These are phyloP conservation scores for Parietichytrium sp. DNA, from an alignment of 108 stramenopile species.

Conservation along the genomic window DNA sequence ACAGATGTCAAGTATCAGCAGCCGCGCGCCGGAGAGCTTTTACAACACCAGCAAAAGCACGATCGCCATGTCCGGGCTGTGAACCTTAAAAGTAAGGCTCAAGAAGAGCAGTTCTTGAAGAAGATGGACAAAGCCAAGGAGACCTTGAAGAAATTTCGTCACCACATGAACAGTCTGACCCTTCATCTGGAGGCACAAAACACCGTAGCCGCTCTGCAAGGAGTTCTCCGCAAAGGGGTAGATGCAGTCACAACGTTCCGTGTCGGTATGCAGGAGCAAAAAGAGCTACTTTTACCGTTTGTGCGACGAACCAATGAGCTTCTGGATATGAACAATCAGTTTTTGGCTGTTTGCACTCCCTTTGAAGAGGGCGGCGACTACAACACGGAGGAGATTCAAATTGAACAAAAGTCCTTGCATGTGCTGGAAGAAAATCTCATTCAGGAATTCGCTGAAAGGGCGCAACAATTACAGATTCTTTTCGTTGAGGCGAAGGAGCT, in stretches of 20 bases:
- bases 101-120: conserved; percentile 34
- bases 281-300: conserved; percentile 27
- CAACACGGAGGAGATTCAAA: conserved; percentile 50
- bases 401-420: not conserved
- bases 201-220: conserved; percentile 59
- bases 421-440: conserved; percentile 34
- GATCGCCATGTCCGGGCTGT: conserved; percentile 39
- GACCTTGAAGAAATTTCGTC: conserved; percentile 15
- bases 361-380: conserved; percentile 59
- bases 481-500: not conserved
- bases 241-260: conserved; percentile 46
- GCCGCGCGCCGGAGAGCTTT: conserved; percentile 60
- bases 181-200: conserved; percentile 40
- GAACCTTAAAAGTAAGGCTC: conserved; percentile 37
- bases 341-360: conserved; percentile 34
- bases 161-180: conserved; percentile 40
- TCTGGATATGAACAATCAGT: conserved; percentile 42
- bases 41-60: conserved; percentile 50
- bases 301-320: conserved; percentile 47
- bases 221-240: conserved; percentile 57
- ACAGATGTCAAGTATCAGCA: conserved; percentile 58
- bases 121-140: conserved; percentile 20
- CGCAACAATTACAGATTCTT: conserved; percentile 42
- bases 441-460: conserved; percentile 27
- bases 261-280: conserved; percentile 43